Percentiles rank a stretch among this genome's conserved stretches.
phyloP scores from a whole-genome alignment of 345 rosid genomes.

The Microthlaspi erraticum region DNA sequence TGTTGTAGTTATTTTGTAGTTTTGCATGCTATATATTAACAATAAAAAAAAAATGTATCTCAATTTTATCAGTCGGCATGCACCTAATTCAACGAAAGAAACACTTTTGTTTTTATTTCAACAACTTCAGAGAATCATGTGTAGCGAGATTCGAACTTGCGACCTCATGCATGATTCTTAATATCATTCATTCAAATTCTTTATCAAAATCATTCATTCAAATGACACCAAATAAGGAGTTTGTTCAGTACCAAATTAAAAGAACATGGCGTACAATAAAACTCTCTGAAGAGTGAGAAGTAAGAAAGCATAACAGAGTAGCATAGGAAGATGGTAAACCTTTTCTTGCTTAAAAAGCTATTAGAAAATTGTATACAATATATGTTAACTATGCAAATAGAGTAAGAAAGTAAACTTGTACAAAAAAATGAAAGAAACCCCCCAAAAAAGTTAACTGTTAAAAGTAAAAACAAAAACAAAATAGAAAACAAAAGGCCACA shows the following conservation, averaged over 20 bases:
- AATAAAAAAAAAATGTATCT: neutral
- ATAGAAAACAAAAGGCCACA: slow-evolving; percentile 46
- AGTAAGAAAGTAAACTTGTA: slow-evolving; percentile 11
- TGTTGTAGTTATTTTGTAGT: no score
- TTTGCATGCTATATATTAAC: no score
- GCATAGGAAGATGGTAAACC: neutral
- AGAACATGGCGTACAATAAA: neutral
- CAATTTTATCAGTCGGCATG: neutral
- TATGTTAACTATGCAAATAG: slow-evolving; percentile 24
- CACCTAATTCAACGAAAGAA: neutral
- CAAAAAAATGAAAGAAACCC: slow-evolving; percentile 38
- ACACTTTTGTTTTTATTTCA: neutral
- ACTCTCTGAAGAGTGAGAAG: neutral
- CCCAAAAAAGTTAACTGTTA: neutral
- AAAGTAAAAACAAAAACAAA: neutral
- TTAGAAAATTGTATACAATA: slow-evolving; percentile 19
- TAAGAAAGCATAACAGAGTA: neutral
- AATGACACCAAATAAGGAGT: neutral
- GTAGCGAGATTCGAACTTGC: slow-evolving; percentile 1
- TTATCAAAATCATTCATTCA: neutral
- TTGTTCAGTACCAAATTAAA: slow-evolving; percentile 7
- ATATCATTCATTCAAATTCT: neutral
- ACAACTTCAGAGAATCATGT: neutral
- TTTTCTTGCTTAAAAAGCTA: neutral
- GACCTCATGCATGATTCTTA: neutral